Evolutionary conservation across 164 flowering plant species (phyloP), one percentile per base, ranked within the genome.

Genomic region (Liquidambar formosana): DNA sequence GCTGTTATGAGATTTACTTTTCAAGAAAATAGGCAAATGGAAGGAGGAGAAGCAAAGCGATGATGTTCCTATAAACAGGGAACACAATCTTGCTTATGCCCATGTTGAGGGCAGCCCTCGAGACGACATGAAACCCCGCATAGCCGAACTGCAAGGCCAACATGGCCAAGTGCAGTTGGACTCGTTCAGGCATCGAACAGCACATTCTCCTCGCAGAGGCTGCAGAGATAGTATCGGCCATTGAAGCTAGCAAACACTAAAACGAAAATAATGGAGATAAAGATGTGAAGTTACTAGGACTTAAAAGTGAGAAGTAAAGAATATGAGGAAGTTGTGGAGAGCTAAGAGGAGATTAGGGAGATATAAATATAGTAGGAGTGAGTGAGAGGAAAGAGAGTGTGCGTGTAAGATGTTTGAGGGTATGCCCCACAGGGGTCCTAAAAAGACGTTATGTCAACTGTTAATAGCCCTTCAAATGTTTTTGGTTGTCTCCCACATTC

Each of bases 91-190:
- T 96, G 89, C 97, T 91, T 9, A 96, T 84, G 61, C 99, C 98
- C 98, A 93, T 93, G 74, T 93, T 93, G 61, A 95, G 99, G 57
- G 99, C 99, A 64, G 89, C 88, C 61, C 99, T 79, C 2, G 99
- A 96, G 46, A 96, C 99, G 0, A 96, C 95, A 76, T 96, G 99
- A 70, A 96, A 96, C 6, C 99, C 99, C 1, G 98, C 99, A 64
- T 95, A 95, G 6, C 99, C 99, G 77, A 95, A 95, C 88, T 95
- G 99, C 90, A 95, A 79, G 86, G 98, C 94, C 84, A 95, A 66
- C 99, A 95, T 95, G 84, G 98, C 99, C 84, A 80, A 21, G 78
- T 95, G 99, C 76, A 95, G 95, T 67, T 89, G 91, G 66, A 86
- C 69, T 60, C 84, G 75, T 63, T 95, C 99, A 0, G 98, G 99